These are phyloP conservation scores for Thamnidium elegans DNA, from an alignment of 192 early-diverging fungal genomes.

Conservation along the genomic window DNA sequence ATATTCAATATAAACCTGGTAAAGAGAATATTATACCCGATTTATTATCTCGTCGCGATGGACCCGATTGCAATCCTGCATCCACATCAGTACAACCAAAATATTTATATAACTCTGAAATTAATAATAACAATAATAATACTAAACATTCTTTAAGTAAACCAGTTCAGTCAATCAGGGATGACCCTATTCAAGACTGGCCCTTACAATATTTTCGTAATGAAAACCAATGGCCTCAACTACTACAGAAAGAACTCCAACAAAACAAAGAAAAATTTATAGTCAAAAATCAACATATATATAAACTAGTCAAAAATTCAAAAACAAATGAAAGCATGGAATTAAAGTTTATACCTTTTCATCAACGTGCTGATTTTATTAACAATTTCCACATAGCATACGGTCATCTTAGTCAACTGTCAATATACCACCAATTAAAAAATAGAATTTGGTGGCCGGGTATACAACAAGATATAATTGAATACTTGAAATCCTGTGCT, in stretches of 20 bases:
- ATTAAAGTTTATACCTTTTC: background rate
- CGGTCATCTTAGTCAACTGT: background rate
- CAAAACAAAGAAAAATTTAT: background rate
- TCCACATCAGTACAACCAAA: background rate
- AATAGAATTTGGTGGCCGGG: constrained; percentile 17
- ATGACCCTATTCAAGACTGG: background rate
- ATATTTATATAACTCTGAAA: background rate
- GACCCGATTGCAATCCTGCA: background rate
- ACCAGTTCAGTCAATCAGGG: background rate
- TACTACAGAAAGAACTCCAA: background rate
- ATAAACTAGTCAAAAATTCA: background rate
- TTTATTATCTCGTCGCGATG: background rate
- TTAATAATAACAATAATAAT: background rate
- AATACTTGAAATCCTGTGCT: constrained; percentile 6
- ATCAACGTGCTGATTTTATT: background rate
- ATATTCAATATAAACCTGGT: constrained; percentile 19
- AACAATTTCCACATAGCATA: constrained; percentile 8
- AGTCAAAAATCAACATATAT: background rate
- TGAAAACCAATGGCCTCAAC: background rate
- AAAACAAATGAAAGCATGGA: background rate
- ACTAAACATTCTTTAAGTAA: background rate
- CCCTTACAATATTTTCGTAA: background rate
- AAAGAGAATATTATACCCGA: constrained; percentile 5
- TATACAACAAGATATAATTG: constrained; percentile 4
- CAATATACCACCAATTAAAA: background rate